Percentiles rank a stretch among this genome's conserved stretches.
Conservation (phyloP, 2,329 filamentous ascomycete genomes). For the Calonectria pseudoturangicola region DNA sequence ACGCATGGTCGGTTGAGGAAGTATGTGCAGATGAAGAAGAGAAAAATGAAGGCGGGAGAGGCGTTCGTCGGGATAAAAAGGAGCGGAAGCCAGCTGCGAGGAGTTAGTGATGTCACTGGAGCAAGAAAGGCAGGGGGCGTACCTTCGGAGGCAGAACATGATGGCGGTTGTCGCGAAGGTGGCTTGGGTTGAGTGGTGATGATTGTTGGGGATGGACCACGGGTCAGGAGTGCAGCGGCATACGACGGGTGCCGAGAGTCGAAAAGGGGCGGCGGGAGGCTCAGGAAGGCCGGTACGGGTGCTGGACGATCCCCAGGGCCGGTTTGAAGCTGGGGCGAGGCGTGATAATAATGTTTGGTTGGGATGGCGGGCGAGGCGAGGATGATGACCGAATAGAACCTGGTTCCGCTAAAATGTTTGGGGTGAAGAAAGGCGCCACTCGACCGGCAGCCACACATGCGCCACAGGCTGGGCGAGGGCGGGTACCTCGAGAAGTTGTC, state of each 20-base stretch:
- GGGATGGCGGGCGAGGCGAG: conserved; percentile 43
- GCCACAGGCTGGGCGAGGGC: conserved; percentile 28
- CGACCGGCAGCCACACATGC: conserved; percentile 28
- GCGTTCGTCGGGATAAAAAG: conserved; percentile 93
- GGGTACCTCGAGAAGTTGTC: conserved; percentile 2
- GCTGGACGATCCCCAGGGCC: conserved; percentile 5
- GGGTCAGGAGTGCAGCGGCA: conserved; percentile 37
- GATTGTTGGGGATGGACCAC: conserved; percentile 28
- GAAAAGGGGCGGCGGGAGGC: background rate
- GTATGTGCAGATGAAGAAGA: conserved; percentile 95
- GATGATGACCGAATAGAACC: conserved; percentile 13
- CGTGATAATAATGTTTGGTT: conserved; percentile 25
- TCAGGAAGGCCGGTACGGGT: background rate
- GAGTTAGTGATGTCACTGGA: conserved; percentile 37
- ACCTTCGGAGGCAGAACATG: conserved; percentile 81
- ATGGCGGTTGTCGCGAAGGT: conserved; percentile 45
- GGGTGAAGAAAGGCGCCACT: conserved; percentile 30
- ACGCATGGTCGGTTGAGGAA: conserved; percentile 97
- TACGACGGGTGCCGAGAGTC: conserved; percentile 31
- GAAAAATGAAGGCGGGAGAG: conserved; percentile 88
- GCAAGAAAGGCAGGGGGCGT: conserved; percentile 45
- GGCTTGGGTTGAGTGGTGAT: conserved; percentile 40
- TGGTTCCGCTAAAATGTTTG: conserved; percentile 28
- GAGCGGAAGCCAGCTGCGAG: conserved; percentile 84
- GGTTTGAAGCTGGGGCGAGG: background rate